A percentile compares a stretch with the other conserved stretches of the same genome.
Conservation (phyloP, 306 rosid genomes). For the Purshia tridentata region DNA sequence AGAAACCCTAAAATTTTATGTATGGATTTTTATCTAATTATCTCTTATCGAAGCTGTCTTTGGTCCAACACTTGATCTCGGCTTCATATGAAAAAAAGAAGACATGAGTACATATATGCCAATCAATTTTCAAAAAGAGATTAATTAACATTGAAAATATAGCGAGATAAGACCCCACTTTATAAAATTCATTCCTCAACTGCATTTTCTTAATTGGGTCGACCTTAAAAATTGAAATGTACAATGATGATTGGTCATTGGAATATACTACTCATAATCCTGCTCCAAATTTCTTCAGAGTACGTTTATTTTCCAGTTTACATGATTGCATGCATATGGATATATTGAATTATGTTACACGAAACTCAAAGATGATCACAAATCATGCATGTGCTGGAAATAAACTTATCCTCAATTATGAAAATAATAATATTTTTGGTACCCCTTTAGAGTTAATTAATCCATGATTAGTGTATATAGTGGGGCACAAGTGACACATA, state of each 20-base stretch:
- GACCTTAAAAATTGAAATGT: not conserved
- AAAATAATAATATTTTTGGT: not conserved
- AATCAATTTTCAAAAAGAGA: not conserved
- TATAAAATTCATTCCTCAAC: no score
- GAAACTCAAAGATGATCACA: not conserved
- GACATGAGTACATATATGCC: not conserved
- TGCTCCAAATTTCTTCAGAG: not conserved
- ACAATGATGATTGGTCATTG: not conserved
- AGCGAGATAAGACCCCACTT: not conserved
- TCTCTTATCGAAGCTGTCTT: no score
- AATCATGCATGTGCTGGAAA: no score
- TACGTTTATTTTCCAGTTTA: not conserved
- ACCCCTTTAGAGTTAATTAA: not conserved
- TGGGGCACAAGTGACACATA: slow-evolving; percentile 1
- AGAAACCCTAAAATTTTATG: no score
- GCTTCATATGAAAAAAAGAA: not conserved
- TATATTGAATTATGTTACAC: not conserved
- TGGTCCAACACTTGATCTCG: not conserved
- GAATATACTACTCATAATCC: not conserved
- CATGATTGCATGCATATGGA: not conserved
- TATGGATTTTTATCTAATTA: no score
- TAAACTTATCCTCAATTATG: not conserved
- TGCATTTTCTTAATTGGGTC: not conserved
- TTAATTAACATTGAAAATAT: not conserved
- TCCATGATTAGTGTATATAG: not conserved